Evolutionary conservation across 2,329 filamentous ascomycete species (phyloP).

Genomic region (Penicillium corylophilum): DNA sequence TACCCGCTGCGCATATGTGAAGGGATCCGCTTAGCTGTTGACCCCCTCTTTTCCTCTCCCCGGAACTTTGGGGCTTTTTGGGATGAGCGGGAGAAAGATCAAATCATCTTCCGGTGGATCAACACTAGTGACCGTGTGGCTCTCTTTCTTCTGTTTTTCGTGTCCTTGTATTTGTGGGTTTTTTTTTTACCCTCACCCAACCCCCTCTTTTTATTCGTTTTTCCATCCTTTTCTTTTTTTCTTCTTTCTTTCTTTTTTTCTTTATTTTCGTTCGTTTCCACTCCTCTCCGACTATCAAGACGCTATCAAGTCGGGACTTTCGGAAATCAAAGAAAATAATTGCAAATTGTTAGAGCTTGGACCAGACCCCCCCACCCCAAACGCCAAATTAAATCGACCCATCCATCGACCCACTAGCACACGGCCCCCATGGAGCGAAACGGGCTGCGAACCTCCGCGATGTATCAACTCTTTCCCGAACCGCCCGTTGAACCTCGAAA

Average conservation of each 20-base stretch:
- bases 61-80: neutral
- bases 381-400: neutral
- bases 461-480: constrained; percentile 7
- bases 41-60: neutral
- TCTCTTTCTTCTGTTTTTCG: neutral
- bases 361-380: neutral
- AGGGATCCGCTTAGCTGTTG: constrained; percentile 1
- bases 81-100: neutral
- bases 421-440: neutral
- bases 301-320: neutral
- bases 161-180: neutral
- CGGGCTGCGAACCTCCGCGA: constrained; percentile 3
- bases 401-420: neutral
- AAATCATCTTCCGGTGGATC: neutral
- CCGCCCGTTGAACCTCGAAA: constrained; percentile 1
- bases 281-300: neutral
- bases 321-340: neutral
- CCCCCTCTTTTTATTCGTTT: neutral
- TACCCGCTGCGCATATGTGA: constrained; percentile 28
- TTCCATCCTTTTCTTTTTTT: neutral
- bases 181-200: neutral
- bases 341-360: neutral
- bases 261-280: neutral
- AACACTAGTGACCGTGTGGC: neutral
- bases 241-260: neutral